Evolutionary conservation across 2,329 filamentous ascomycete species (phyloP).

Genomic region (Aspergillus sp.): DNA sequence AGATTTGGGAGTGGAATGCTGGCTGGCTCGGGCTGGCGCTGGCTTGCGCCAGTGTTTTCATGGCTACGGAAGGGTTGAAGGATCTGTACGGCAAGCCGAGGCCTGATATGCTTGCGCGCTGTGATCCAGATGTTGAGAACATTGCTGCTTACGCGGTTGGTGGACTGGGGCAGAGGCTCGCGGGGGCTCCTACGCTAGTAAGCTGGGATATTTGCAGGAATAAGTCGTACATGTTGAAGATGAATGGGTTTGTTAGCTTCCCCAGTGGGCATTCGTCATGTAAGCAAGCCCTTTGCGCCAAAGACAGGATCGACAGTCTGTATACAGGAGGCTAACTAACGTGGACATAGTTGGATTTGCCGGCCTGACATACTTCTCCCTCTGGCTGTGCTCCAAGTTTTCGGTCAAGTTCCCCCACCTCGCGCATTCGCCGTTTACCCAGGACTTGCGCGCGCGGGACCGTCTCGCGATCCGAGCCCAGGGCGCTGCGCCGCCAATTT

Average conservation of each 20-base stretch:
- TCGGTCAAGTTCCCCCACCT: slow-evolving; percentile 48
- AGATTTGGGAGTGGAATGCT: slow-evolving; percentile 86
- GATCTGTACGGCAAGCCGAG: slow-evolving; percentile 66
- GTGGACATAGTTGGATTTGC: slow-evolving; percentile 62
- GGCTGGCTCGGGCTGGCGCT: slow-evolving; percentile 81
- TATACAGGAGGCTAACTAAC: slow-evolving; percentile 4
- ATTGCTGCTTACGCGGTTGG: slow-evolving; percentile 63
- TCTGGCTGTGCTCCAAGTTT: slow-evolving; percentile 72
- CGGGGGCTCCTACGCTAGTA: slow-evolving; percentile 66
- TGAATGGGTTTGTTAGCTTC: slow-evolving; percentile 84
- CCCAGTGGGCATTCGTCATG: slow-evolving; percentile 74
- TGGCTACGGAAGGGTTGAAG: slow-evolving; percentile 85
- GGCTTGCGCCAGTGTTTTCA: slow-evolving; percentile 69
- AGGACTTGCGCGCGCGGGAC: slow-evolving; percentile 21
- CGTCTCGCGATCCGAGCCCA: slow-evolving; percentile 61
- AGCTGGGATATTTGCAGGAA: slow-evolving; percentile 74
- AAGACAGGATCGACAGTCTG: neutral
- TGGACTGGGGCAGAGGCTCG: slow-evolving; percentile 53
- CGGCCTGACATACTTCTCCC: slow-evolving; percentile 78
- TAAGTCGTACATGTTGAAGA: slow-evolving; percentile 55
- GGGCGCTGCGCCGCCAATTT: slow-evolving; percentile 79
- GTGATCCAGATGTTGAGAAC: slow-evolving; percentile 69
- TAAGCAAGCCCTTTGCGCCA: slow-evolving; percentile 31
- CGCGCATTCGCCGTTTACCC: slow-evolving; percentile 27
- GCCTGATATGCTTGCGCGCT: slow-evolving; percentile 67